Evolutionary conservation across 73 alveolate species (phyloP).

Genomic region (Symbiodinium pilosum): DNA sequence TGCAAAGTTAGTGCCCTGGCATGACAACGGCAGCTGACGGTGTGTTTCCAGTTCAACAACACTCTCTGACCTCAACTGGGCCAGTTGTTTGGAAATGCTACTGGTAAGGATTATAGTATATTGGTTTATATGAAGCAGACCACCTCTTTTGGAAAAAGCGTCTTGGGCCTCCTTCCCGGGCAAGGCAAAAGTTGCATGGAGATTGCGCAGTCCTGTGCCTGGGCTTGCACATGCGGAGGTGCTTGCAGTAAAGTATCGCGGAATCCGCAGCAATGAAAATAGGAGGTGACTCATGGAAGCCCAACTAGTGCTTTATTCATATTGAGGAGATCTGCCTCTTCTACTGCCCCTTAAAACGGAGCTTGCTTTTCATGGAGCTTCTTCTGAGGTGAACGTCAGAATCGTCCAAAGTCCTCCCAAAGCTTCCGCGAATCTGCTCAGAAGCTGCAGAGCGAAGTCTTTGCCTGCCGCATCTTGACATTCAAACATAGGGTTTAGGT

Average conservation of each 20-base stretch:
- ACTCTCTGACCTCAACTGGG: too few species aligned
- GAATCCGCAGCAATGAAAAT: too few species aligned
- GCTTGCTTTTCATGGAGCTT: neutral
- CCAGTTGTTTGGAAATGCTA: neutral
- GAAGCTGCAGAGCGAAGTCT: conserved; percentile 12
- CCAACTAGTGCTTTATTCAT: too few species aligned
- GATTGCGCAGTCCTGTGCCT: conserved; percentile 44
- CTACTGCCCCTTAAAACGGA: too few species aligned
- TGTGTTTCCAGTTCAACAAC: too few species aligned
- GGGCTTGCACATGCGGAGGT: neutral
- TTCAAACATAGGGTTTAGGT: too few species aligned
- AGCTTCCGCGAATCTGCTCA: conserved; percentile 55
- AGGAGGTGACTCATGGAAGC: too few species aligned
- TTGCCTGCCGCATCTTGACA: neutral
- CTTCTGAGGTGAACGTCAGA: conserved; percentile 35
- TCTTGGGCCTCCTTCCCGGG: neutral
- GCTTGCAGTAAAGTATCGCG: too few species aligned
- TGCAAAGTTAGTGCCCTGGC: neutral
- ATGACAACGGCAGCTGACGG: neutral
- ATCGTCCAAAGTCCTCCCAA: conserved; percentile 80
- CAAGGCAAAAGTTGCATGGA: conserved; percentile 57
- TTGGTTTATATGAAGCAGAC: too few species aligned
- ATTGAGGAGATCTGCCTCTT: too few species aligned
- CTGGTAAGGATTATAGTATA: too few species aligned
- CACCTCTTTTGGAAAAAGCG: too few species aligned